phyloP scores from a whole-genome alignment of 75 land plant genomes.

The Cunninghamia lanceolata region DNA sequence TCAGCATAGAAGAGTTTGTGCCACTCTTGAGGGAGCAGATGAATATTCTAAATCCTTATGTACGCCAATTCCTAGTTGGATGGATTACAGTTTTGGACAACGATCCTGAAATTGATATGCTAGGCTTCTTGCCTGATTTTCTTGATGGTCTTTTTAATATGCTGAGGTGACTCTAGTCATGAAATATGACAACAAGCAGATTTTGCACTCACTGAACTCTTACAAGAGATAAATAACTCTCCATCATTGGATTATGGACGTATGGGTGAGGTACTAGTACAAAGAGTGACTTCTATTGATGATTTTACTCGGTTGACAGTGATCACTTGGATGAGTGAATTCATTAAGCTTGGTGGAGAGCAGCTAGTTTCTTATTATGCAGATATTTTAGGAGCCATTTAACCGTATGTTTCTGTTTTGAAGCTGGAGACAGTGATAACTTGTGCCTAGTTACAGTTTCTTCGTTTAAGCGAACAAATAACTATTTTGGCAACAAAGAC shows the following conservation, averaged over 20 bases:
- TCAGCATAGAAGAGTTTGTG: constrained; percentile 52
- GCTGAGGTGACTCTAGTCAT: constrained; percentile 51
- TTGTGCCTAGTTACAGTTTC: too few species aligned
- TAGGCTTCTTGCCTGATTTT: too few species aligned
- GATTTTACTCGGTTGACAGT: constrained; percentile 46
- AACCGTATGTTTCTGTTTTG: constrained; percentile 46
- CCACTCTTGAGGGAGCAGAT: constrained; percentile 48
- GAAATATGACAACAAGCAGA: constrained; percentile 53
- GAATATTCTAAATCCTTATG: constrained; percentile 54
- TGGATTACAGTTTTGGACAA: too few species aligned
- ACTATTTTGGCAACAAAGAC: too few species aligned
- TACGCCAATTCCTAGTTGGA: too few species aligned
- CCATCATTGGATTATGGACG: constrained; percentile 55
- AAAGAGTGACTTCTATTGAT: constrained; percentile 37
- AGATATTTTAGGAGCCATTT: constrained; percentile 47
- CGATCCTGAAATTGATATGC: too few species aligned
- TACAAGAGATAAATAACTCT: constrained; percentile 54
- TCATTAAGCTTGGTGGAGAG: constrained; percentile 49
- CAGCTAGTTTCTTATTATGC: too few species aligned
- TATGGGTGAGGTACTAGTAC: constrained; percentile 50
- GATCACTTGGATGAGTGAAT: constrained; percentile 49
- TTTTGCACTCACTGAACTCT: constrained; percentile 44
- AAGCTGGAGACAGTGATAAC: too few species aligned
- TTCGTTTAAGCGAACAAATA: too few species aligned
- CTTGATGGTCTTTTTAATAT: constrained; percentile 53